Conservation (phyloP, 208 protist genomes). For the Trypanosoma mega region DNA sequence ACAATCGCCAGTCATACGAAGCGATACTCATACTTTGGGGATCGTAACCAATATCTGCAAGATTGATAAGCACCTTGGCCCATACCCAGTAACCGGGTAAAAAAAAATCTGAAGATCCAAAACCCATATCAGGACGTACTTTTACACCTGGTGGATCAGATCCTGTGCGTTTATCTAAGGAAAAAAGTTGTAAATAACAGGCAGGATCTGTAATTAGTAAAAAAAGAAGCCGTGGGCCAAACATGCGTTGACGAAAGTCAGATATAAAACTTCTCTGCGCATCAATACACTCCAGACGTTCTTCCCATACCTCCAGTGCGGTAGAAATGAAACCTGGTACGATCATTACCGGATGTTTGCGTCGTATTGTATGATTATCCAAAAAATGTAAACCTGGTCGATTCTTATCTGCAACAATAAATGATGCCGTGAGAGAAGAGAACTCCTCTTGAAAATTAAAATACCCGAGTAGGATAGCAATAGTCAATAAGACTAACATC, state of each 20-base stretch:
- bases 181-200: conserved; percentile 82
- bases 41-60: conserved; percentile 94
- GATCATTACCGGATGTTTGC: conserved; percentile 77
- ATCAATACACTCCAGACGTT: conserved; percentile 46
- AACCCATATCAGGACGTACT: conserved; percentile 79
- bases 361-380: conserved; percentile 54
- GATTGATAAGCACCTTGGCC: conserved; percentile 89
- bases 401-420: conserved; percentile 62
- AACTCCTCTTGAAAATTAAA: conserved; percentile 24
- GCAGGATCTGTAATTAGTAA: conserved; percentile 67
- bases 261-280: conserved; percentile 33
- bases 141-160: conserved; percentile 75
- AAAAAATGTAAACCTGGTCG: conserved; percentile 69
- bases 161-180: conserved; percentile 61
- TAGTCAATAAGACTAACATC: conserved; percentile 24
- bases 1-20: conserved; percentile 92
- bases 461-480: conserved; percentile 24
- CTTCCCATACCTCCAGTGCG: conserved; percentile 87
- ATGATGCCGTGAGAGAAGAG: conserved; percentile 41
- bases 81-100: conserved; percentile 92
- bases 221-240: conserved; percentile 73
- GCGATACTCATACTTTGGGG: conserved; percentile 85
- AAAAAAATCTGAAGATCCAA: conserved; percentile 88
- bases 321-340: conserved; percentile 85
- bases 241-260: conserved; percentile 81